A percentile compares a stretch with the other conserved stretches of the same genome.
Evolutionary conservation across 2,329 filamentous ascomycete genomes (phyloP).

Genomic region (Colletotrichum nymphaeae): DNA sequence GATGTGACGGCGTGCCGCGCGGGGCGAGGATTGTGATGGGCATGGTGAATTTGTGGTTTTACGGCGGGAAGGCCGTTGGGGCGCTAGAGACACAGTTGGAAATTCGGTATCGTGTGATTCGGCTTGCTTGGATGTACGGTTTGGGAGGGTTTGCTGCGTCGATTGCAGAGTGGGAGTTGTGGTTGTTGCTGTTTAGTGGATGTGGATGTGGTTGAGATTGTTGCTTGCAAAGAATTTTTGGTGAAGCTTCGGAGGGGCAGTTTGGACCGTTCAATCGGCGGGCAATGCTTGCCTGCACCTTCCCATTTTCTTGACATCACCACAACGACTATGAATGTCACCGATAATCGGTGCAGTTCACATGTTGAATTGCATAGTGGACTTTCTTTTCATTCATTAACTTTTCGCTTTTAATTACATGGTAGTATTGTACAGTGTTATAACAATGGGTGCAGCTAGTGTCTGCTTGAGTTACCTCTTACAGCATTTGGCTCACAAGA

Average conservation of each 20-base stretch:
- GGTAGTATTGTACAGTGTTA: constrained; percentile 14
- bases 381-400: not conserved
- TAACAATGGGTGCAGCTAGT: not conserved
- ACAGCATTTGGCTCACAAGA: not conserved
- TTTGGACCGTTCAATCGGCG: constrained; percentile 5
- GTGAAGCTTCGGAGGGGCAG: constrained; percentile 34
- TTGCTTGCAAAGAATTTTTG: constrained; percentile 34
- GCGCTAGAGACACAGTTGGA: not conserved
- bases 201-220: constrained; percentile 15
- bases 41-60: constrained; percentile 44
- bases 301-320: not conserved
- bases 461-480: not conserved
- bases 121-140: not conserved
- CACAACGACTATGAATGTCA: not conserved
- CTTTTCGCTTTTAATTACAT: not conserved
- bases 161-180: not conserved
- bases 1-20: constrained; percentile 44
- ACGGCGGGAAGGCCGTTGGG: not conserved
- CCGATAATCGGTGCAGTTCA: not conserved
- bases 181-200: constrained; percentile 5
- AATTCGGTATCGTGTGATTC: not conserved
- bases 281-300: not conserved
- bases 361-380: not conserved
- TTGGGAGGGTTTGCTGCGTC: not conserved
- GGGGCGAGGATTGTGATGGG: constrained; percentile 62